phyloP scores from a whole-genome alignment of 257 asterid genomes.

The Solanum appendiculatum region DNA sequence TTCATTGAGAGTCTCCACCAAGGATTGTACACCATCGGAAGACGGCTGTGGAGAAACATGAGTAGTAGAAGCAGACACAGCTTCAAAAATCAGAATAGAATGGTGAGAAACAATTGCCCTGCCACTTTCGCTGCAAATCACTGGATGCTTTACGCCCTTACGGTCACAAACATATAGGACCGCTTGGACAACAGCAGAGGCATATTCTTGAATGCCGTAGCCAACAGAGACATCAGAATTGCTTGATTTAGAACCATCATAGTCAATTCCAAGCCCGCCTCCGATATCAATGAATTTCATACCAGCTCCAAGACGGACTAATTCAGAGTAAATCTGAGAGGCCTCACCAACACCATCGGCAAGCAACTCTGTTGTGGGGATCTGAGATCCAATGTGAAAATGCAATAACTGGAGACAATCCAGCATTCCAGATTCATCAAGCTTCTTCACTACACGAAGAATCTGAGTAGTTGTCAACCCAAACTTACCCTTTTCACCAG shows the following conservation, averaged over 20 bases:
- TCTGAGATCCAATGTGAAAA: constrained; percentile 97
- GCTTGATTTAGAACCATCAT: constrained; percentile 78
- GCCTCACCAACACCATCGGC: constrained; percentile 91
- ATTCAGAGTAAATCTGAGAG: constrained; percentile 78
- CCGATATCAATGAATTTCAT: constrained; percentile 86
- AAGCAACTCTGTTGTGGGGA: constrained; percentile 62
- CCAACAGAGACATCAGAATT: constrained; percentile 80
- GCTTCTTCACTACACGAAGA: constrained; percentile 73
- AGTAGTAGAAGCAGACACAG: constrained; percentile 49
- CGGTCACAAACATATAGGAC: constrained; percentile 53
- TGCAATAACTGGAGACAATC: constrained; percentile 91
- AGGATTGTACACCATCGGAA: constrained; percentile 36
- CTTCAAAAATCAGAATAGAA: constrained; percentile 72
- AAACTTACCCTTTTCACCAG: constrained; percentile 95
- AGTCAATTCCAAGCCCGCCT: constrained; percentile 94
- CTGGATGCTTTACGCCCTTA: constrained; percentile 66
- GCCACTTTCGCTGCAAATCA: constrained; percentile 95
- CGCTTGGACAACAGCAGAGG: constrained; percentile 70
- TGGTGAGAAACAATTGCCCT: constrained; percentile 97
- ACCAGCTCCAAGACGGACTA: constrained; percentile 79
- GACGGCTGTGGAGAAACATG: constrained; percentile 33
- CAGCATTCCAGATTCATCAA: constrained; percentile 51
- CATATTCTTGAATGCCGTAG: constrained; percentile 65
- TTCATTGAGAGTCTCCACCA: constrained; percentile 42
- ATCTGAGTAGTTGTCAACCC: constrained; percentile 81